Conservation (phyloP, 352 stramenopile genomes). For the Pythium dissimile region DNA sequence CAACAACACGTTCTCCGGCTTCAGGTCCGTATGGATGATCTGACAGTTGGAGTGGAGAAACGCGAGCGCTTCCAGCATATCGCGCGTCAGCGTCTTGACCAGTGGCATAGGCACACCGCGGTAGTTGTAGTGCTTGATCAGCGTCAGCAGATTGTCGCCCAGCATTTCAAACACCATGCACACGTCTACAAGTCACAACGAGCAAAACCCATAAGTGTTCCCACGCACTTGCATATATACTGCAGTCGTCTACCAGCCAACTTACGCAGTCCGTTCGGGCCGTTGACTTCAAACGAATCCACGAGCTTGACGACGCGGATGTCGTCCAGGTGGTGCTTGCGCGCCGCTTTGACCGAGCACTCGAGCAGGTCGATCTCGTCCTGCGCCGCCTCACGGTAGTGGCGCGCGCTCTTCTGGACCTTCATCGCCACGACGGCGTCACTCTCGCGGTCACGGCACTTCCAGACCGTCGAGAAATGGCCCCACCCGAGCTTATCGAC, state of each 20-base stretch:
- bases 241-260: neutral
- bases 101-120: constrained; percentile 94
- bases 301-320: constrained; percentile 68
- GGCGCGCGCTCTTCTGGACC: constrained; percentile 97
- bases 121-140: constrained; percentile 99
- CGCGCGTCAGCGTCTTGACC: constrained; percentile 92
- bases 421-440: constrained; percentile 93
- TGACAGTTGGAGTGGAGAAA: constrained; percentile 97
- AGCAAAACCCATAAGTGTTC: neutral
- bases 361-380: constrained; percentile 98
- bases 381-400: constrained; percentile 98
- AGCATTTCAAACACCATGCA: constrained; percentile 99
- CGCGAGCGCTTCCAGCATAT: constrained; percentile 95
- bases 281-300: constrained; percentile 97
- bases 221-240: neutral
- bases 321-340: constrained; percentile 24
- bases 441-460: constrained; percentile 90
- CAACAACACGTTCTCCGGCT: constrained; percentile 99
- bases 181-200: constrained; percentile 54
- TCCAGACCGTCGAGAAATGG: constrained; percentile 99
- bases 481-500: constrained; percentile 99
- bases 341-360: constrained; percentile 75
- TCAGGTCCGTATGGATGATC: constrained; percentile 99
- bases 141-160: constrained; percentile 96
- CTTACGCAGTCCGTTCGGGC: constrained; percentile 92